Evolutionary conservation across 2,329 filamentous ascomycete species (phyloP).

Genomic region (Neurospora sp.): DNA sequence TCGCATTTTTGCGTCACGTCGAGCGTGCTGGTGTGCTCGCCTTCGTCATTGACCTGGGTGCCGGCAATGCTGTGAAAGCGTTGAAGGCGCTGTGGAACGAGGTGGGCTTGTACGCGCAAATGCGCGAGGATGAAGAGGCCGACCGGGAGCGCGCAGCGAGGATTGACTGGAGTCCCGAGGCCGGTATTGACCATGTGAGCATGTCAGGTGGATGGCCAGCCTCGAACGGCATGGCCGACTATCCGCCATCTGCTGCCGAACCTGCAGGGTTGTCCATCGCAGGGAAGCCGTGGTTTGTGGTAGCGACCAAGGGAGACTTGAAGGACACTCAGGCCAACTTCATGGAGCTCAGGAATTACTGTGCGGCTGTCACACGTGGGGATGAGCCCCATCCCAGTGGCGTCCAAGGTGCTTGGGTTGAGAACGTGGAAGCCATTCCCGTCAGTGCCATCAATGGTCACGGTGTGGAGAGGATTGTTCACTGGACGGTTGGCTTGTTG

Average conservation of each 20-base stretch:
- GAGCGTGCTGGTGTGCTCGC: constrained; percentile 88
- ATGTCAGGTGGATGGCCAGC: constrained; percentile 10
- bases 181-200: constrained; percentile 23
- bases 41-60: constrained; percentile 81
- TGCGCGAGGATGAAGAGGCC: constrained; percentile 63
- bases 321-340: constrained; percentile 74
- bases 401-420: constrained; percentile 45
- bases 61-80: constrained; percentile 68
- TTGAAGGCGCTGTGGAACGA: constrained; percentile 82
- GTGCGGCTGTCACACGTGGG: constrained; percentile 55
- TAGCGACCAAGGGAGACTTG: constrained; percentile 87
- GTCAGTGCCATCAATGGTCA: constrained; percentile 84
- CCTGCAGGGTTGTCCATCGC: constrained; percentile 57
- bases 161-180: constrained; percentile 51
- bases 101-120: constrained; percentile 76
- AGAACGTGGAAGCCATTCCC: constrained; percentile 63
- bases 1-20: constrained; percentile 87
- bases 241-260: constrained; percentile 16
- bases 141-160: constrained; percentile 48
- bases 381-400: constrained; percentile 63
- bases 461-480: constrained; percentile 65
- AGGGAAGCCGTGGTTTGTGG: constrained; percentile 93
- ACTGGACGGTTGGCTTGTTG: constrained; percentile 62
- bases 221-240: constrained; percentile 24
- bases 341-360: constrained; percentile 55